Evolutionary conservation across 495 filamentous ascomycete species (phyloP).

Genomic region (Massariosphaeria phaeospora): DNA sequence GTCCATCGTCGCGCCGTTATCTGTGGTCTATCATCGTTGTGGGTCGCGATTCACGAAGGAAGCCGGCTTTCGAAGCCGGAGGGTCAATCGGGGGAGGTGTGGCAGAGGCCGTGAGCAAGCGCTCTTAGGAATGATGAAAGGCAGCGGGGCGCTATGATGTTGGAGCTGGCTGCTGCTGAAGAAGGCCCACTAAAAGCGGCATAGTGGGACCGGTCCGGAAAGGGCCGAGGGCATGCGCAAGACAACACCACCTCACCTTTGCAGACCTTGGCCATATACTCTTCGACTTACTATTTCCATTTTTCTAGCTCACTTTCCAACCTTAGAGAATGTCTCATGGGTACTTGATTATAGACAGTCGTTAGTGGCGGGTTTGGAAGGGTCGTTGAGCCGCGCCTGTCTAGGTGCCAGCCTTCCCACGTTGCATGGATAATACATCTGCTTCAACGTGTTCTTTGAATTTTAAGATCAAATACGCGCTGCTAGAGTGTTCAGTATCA

Average conservation of each 20-base stretch:
- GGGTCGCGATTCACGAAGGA: neutral
- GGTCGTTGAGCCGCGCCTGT: too few species aligned
- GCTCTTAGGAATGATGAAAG: conserved; percentile 6
- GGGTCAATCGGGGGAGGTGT: neutral
- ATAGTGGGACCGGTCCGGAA: neutral
- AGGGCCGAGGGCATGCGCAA: conserved; percentile 3
- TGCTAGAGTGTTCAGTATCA: too few species aligned
- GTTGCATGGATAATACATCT: too few species aligned
- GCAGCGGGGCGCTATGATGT: conserved; percentile 15
- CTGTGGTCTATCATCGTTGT: conserved; percentile 32
- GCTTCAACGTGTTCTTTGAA: too few species aligned
- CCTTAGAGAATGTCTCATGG: too few species aligned
- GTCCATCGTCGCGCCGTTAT: conserved; percentile 37
- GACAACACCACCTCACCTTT: neutral
- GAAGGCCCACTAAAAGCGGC: too few species aligned
- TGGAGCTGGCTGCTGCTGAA: neutral
- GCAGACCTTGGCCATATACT: neutral
- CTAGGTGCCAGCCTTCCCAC: too few species aligned
- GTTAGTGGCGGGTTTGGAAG: too few species aligned
- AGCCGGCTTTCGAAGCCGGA: neutral
- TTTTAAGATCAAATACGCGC: too few species aligned
- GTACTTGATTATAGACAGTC: too few species aligned
- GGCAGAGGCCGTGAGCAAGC: neutral
- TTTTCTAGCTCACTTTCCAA: too few species aligned
- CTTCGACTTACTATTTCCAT: neutral